Evolutionary conservation across 495 filamentous ascomycete genomes (phyloP).

Genomic region (Talaromyces borbonicus): DNA sequence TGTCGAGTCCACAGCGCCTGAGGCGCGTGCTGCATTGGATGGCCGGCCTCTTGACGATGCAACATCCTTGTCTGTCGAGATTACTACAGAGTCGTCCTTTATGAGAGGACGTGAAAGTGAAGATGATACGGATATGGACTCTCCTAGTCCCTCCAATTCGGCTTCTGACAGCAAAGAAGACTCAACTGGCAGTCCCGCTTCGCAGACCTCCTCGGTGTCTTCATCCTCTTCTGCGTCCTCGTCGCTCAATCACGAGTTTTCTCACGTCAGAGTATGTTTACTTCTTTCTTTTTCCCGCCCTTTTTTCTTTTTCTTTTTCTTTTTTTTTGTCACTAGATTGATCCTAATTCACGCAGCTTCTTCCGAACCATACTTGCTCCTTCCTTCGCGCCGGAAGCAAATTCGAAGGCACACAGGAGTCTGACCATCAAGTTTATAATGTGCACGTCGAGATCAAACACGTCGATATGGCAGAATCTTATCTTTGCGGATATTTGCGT

Average conservation of each 20-base stretch:
- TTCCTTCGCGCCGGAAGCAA: constrained; percentile 80
- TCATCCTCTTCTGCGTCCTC: constrained; percentile 28
- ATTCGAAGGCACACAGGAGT: constrained; percentile 86
- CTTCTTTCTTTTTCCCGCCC: not conserved
- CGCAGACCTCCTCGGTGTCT: constrained; percentile 19
- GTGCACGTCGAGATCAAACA: constrained; percentile 97
- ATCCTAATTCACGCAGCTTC: constrained; percentile 21
- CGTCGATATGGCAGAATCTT: constrained; percentile 90
- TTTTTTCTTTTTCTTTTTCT: constrained; percentile 4
- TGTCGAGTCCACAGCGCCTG: constrained; percentile 2
- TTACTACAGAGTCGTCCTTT: constrained; percentile 14
- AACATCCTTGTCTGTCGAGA: constrained; percentile 11
- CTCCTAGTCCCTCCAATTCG: constrained; percentile 27
- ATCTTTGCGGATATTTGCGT: constrained; percentile 87
- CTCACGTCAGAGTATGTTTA: constrained; percentile 51
- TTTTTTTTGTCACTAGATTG: not conserved
- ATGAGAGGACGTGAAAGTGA: constrained; percentile 12
- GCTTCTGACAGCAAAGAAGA: constrained; percentile 12
- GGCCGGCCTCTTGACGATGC: constrained; percentile 11
- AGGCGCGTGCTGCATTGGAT: not conserved
- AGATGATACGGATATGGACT: constrained; percentile 24
- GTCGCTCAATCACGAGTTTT: constrained; percentile 54
- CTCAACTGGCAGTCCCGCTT: constrained; percentile 14
- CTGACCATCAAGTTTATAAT: constrained; percentile 81
- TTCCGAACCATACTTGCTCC: constrained; percentile 57